Percentiles rank a stretch among this genome's conserved stretches.
phyloP scores from a whole-genome alignment of 2,329 filamentous ascomycete genomes.

The Fonsecaea pugnacius region DNA sequence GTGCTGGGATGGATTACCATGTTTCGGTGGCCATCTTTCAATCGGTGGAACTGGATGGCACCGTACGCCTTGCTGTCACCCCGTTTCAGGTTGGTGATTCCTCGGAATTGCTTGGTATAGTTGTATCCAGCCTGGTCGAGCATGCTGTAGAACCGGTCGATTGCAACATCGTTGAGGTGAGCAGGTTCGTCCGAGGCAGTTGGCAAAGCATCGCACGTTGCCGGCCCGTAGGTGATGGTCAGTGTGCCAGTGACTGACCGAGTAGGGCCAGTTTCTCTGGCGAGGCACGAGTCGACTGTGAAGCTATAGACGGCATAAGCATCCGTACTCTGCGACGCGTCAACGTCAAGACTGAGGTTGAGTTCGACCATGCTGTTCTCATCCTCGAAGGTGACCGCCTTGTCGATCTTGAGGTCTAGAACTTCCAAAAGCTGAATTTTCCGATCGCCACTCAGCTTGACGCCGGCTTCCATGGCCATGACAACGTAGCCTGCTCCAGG shows the following conservation, averaged over 20 bases:
- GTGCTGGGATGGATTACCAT: background rate
- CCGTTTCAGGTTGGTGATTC: background rate
- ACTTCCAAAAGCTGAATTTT: background rate
- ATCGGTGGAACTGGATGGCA: background rate
- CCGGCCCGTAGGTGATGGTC: background rate
- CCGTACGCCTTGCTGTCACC: background rate
- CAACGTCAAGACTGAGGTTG: background rate
- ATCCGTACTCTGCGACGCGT: background rate
- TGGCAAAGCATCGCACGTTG: background rate
- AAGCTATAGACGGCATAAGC: background rate
- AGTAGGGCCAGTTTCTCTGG: background rate
- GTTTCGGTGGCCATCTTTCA: background rate
- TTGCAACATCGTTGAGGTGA: background rate
- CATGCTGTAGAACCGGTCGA: constrained; percentile 1
- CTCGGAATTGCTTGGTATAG: constrained; percentile 1
- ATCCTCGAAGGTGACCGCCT: constrained; percentile 1
- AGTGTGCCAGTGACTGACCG: background rate
- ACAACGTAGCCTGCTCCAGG: constrained; percentile 41
- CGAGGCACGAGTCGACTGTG: constrained; percentile 1
- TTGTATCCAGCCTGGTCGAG: constrained; percentile 2
- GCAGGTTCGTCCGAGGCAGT: background rate
- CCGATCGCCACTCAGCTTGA: background rate
- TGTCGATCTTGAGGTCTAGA: background rate
- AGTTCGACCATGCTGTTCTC: constrained; percentile 4
- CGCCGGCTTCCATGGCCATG: constrained; percentile 39